Evolutionary conservation across 179 eudicot species (phyloP), one percentile per base, ranked within the genome.

Genomic region (Patellifolia procumbens): DNA sequence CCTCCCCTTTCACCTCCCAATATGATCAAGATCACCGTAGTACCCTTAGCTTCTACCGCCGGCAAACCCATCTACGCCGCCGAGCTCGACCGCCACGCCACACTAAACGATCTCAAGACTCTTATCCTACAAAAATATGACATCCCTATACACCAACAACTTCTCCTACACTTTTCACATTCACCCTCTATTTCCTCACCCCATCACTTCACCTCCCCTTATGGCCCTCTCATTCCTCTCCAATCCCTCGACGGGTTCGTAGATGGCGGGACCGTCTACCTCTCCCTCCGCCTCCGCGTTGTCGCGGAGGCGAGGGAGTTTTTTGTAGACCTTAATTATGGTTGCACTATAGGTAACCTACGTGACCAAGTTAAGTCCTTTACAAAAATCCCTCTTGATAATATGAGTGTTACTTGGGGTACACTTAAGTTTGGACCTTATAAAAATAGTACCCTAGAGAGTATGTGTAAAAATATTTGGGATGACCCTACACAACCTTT

Each of bases 21-120:
- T 1, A 69, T 69, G 73, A 69, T 39, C 45, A 39, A 69, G 59
- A 69, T 69, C 73, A 69, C 73, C 58, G 73, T 48, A 29, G 73
- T 69, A 48, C 52, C 59, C 73, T 51, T 69, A 46, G 20, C 37
- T 2, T 45, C 72, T 15, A 45, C 34, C 72, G 22, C 59, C 39
- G 16, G 42, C 0, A 17, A 31, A 49, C 12, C 73, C 42, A 8
- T 16, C 24, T 48, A 17, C 59, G 5, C 9, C 2, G 16, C 24
- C 26, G 24, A 48, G 42, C 73, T 70, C 43, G 16, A 70, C 31
- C 29, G 42, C 28, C 16, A 20, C 6, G 24, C 73, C 29, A 48
- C 73, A 0, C 19, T 70, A 26, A 29, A 29, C 28, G 73, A 70
- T 70, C 60, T 70, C 22, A 70, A 70, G 73, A 43, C 60, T 10